A percentile compares a stretch with the other conserved stretches of the same genome.
Conservation (phyloP, 1,139 yeast genomes). For the Magnusiomyces paraingens region DNA sequence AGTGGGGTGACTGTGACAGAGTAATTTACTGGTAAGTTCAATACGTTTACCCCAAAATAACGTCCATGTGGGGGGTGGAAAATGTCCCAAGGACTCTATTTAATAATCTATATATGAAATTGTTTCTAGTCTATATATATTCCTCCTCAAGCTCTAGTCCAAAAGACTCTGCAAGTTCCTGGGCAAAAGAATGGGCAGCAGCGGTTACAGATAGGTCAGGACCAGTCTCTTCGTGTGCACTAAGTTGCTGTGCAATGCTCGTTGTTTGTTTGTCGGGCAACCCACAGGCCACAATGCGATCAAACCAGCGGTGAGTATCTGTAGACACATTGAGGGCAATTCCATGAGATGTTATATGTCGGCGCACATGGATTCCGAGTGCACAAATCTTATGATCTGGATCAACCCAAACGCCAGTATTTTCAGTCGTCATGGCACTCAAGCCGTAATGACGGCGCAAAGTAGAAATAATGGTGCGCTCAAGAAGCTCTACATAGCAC, state of each 20-base stretch:
- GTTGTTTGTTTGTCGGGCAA: conserved; percentile 56
- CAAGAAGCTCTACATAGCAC: conserved; percentile 70
- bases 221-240: neutral
- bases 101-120: too few relatives aligned
- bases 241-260: conserved; percentile 31
- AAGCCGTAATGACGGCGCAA: conserved; percentile 41
- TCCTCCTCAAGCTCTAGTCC: conserved; percentile 1
- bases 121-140: neutral
- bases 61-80: too few relatives aligned
- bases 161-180: conserved; percentile 3
- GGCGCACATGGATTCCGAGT: conserved; percentile 78
- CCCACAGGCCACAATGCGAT: conserved; percentile 79
- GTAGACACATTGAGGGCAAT: conserved; percentile 74
- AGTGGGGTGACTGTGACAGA: too few relatives aligned
- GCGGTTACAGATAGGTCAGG: neutral
- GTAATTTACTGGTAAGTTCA: too few relatives aligned
- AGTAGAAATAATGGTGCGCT: conserved; percentile 53
- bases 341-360: conserved; percentile 87
- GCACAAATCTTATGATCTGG: conserved; percentile 72
- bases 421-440: conserved; percentile 47
- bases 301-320: conserved; percentile 61
- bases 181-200: conserved; percentile 8
- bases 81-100: too few relatives aligned
- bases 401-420: conserved; percentile 79
- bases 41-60: too few relatives aligned